Percentiles rank a stretch among this genome's conserved stretches.
phyloP scores from a whole-genome alignment of 495 filamentous ascomycete genomes.

The Cercophora scortea region DNA sequence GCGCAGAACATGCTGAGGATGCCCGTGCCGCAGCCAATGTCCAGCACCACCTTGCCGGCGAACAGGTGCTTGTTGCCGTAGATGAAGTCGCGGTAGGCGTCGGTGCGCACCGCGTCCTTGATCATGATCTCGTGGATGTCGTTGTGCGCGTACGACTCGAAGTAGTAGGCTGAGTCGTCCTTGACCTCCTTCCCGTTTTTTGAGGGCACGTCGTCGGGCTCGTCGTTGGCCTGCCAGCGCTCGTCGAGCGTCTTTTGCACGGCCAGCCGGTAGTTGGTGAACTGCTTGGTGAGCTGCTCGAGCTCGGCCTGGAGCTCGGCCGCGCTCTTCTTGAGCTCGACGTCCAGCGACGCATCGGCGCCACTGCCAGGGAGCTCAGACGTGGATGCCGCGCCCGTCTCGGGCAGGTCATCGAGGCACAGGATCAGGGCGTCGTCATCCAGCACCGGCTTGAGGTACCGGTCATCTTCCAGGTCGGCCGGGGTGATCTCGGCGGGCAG shows the following conservation, averaged over 20 bases:
- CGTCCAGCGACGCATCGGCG: constrained; percentile 23
- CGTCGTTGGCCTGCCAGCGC: constrained; percentile 48
- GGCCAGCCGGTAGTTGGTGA: constrained; percentile 60
- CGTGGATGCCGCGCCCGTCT: constrained; percentile 14
- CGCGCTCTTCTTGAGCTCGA: constrained; percentile 42
- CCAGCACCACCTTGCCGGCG: constrained; percentile 94
- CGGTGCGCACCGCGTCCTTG: constrained; percentile 90
- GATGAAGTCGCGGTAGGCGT: constrained; percentile 94
- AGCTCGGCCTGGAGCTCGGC: constrained; percentile 63
- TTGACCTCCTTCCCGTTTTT: constrained; percentile 12
- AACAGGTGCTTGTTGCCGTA: constrained; percentile 95
- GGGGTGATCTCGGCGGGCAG: constrained; percentile 48
- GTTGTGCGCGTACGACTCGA: constrained; percentile 73
- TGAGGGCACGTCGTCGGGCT: constrained; percentile 10
- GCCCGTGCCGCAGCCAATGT: constrained; percentile 95
- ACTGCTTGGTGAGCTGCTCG: constrained; percentile 55
- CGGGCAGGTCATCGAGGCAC: constrained; percentile 67
- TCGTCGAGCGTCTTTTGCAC: constrained; percentile 66
- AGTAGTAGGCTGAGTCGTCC: constrained; percentile 63
- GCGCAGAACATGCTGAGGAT: constrained; percentile 83
- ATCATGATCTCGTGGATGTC: constrained; percentile 92
- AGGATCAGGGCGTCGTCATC: constrained; percentile 85
- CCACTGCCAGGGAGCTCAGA: constrained; percentile 8
- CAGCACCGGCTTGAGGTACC: constrained; percentile 73
- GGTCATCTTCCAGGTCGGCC: constrained; percentile 60